phyloP scores from a whole-genome alignment of 1,284 basidiomycete genomes.

The Marasmius oreades region DNA sequence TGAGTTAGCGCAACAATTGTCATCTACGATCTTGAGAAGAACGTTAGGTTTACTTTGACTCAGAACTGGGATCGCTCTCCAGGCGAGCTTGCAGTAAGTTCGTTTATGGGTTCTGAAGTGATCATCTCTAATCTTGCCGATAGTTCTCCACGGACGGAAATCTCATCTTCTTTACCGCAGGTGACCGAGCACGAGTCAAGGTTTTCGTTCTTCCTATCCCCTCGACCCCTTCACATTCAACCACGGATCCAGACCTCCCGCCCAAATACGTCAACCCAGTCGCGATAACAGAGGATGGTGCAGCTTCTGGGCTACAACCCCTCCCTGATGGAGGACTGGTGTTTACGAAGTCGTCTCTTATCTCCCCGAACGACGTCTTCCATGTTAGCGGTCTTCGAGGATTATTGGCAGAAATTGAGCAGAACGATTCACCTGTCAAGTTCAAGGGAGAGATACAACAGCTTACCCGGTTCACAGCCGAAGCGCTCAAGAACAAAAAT shows the following conservation, averaged over 20 bases:
- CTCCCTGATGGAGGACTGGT: constrained; percentile 58
- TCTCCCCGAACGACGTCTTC: constrained; percentile 72
- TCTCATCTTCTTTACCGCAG: constrained; percentile 71
- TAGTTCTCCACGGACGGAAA: constrained; percentile 74
- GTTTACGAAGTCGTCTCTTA: constrained; percentile 67
- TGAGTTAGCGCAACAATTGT: constrained; percentile 63
- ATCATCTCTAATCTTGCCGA: constrained; percentile 4
- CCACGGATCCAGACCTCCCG: constrained; percentile 36
- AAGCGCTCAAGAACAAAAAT: constrained; percentile 52
- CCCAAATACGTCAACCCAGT: constrained; percentile 50
- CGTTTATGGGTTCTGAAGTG: not conserved
- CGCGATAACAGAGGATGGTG: constrained; percentile 52
- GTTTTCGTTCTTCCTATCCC: constrained; percentile 69
- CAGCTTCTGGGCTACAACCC: constrained; percentile 58
- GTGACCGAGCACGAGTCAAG: constrained; percentile 73
- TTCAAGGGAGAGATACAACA: constrained; percentile 39
- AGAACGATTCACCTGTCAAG: constrained; percentile 11
- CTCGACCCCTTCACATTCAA: not conserved
- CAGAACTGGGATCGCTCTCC: constrained; percentile 84
- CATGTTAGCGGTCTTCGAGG: constrained; percentile 46
- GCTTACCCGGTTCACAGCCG: constrained; percentile 59
- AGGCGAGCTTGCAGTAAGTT: constrained; percentile 49
- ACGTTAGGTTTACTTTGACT: constrained; percentile 69
- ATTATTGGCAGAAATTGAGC: constrained; percentile 36
- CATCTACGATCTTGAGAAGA: constrained; percentile 67